phyloP scores from a whole-genome alignment of 495 filamentous ascomycete genomes.

The Lophiotrema nucula region DNA sequence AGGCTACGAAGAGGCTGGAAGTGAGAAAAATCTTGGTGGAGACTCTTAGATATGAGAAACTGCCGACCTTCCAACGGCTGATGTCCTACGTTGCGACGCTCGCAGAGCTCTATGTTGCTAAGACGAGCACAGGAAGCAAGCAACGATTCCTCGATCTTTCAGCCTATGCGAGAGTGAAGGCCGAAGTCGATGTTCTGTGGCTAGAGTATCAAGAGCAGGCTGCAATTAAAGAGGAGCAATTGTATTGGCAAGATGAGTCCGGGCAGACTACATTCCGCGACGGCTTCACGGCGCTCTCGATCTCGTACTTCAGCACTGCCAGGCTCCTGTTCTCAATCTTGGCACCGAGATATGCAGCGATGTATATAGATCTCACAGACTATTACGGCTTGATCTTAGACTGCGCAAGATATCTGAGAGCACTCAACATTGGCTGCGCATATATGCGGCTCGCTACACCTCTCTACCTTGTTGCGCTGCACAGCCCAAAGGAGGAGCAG shows the following conservation, averaged over 20 bases:
- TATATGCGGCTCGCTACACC: slow-evolving; percentile 27
- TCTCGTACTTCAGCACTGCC: slow-evolving; percentile 13
- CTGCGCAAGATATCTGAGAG: slow-evolving; percentile 3
- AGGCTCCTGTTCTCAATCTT: slow-evolving; percentile 9
- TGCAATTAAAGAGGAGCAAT: neutral
- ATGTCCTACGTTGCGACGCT: slow-evolving; percentile 8
- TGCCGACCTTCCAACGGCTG: slow-evolving; percentile 14
- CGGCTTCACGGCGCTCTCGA: slow-evolving; percentile 11
- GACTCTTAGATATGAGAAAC: neutral
- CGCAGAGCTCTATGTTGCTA: slow-evolving; percentile 10
- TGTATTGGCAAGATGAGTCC: neutral
- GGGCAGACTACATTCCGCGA: neutral
- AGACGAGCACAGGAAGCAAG: neutral
- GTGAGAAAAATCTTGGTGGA: slow-evolving; percentile 10
- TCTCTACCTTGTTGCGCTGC: slow-evolving; percentile 15
- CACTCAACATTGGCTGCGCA: slow-evolving; percentile 17
- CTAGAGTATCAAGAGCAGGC: slow-evolving; percentile 5
- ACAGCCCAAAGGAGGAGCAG: slow-evolving; percentile 2
- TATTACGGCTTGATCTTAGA: neutral
- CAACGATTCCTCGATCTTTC: neutral
- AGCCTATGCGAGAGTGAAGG: neutral
- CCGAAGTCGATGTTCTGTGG: slow-evolving; percentile 2
- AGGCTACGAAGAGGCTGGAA: neutral
- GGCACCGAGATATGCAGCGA: slow-evolving; percentile 4
- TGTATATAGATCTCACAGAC: slow-evolving; percentile 12